Base-by-base conservation (phyloP, 1,284 basidiomycete genomes). In the Papiliotrema terrestris region DNA sequence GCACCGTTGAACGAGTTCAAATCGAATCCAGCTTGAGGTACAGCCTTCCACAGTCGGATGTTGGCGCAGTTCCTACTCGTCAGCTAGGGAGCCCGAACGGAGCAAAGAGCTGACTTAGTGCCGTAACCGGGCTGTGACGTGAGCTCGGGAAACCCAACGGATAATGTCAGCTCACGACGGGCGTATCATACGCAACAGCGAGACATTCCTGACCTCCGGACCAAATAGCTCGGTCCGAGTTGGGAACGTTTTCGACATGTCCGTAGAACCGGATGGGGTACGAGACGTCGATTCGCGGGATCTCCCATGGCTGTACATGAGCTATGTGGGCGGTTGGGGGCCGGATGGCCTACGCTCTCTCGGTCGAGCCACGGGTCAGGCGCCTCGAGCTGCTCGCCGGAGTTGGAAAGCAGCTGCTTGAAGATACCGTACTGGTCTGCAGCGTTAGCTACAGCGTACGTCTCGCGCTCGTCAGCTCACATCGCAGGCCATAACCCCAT, bases 301-400 rank as follows among this genome's bases (percentile, higher is more conserved):
- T 83, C 79, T 94, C 91, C 91, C 90, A 81, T 25, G 78, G 78
- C 67, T 77, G 23, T 56, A 14, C 45, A 43, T 51, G 41, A 59
- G 54, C 47, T 37, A 15, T 20, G 3, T 17, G 20, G 23, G 17
- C 37, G 46, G 52, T 23, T 3, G 25, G 4, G 2, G n/a, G 47
- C 17, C 6, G 20, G 37, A 32, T 6, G 13, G 60, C 68, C 54
- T 35, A 90, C 44, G 74, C 91, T 92, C 67, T 88, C 86, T 66
- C 88, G 81, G 57, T 90, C 86, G 39, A 95, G 80, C 91, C 91
- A 95, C 59, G 91, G 91, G 75, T 95, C 92, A 9, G 91, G 91
- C 25, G 89, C 91, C 79, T 93, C 90, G 6, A 93, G 84, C 73
- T 92, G 89, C 45, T 86, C 83, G 20, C 91, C 90, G 55, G 68